Percentiles rank a stretch among this genome's conserved stretches.
Conservation (phyloP, 306 rosid species). For the Begonia peltatifolia region DNA sequence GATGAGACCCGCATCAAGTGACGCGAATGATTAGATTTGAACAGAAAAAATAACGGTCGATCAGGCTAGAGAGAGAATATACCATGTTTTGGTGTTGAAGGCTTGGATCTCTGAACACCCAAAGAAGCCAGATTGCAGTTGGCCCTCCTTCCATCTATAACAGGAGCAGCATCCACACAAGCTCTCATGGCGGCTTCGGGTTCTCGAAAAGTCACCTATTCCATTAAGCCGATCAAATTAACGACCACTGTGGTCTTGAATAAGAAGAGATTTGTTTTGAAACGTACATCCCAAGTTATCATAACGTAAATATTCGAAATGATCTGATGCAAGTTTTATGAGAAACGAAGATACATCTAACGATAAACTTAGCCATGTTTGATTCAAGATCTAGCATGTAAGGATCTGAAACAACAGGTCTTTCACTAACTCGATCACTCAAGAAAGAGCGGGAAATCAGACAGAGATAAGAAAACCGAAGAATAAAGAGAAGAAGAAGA, state of each 20-base stretch:
- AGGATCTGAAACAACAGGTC: no score
- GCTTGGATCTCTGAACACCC: constrained; percentile 99
- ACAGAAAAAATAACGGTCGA: no score
- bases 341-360: no score
- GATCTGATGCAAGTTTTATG: no score
- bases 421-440: no score
- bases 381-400: no score
- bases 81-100: constrained; percentile 95
- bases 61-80: neutral
- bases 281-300: no score
- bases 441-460: no score
- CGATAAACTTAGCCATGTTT: no score
- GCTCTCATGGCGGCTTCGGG: constrained; percentile 97
- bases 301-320: no score
- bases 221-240: neutral
- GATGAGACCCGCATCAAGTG: no score
- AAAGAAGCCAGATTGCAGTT: constrained; percentile 97
- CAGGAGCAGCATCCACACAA: constrained; percentile 95
- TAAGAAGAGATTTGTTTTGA: neutral
- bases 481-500: neutral
- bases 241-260: neutral
- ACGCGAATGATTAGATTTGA: no score
- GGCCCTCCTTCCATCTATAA: constrained; percentile 90
- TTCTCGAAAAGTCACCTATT: constrained; percentile 77
- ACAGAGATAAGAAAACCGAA: neutral